Conservation (phyloP, 352 stramenopile species). For the Poterioochromonas sp. region DNA sequence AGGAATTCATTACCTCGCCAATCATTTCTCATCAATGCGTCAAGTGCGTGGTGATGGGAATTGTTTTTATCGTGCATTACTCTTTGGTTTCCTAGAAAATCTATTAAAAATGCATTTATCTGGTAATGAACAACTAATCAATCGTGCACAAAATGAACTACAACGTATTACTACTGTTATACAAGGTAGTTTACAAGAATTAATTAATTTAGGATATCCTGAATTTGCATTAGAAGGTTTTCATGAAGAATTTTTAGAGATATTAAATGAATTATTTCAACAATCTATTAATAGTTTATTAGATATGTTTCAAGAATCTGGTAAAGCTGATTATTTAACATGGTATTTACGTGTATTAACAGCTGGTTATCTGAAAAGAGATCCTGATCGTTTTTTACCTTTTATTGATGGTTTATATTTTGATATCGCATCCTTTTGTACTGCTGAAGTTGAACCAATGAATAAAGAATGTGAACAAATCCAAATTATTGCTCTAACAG, state of each 20-base stretch:
- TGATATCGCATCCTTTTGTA: slow-evolving; percentile 71
- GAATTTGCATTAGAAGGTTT: slow-evolving; percentile 82
- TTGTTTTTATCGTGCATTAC: slow-evolving; percentile 31
- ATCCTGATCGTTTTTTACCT: slow-evolving; percentile 70
- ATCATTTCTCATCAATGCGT: slow-evolving; percentile 9
- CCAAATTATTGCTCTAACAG: slow-evolving; percentile 76
- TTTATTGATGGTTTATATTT: slow-evolving; percentile 72
- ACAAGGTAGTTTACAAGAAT: slow-evolving; percentile 41
- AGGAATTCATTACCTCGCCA: slow-evolving; percentile 25
- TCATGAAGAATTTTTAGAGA: slow-evolving; percentile 74
- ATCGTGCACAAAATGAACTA: neutral
- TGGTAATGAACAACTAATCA: neutral
- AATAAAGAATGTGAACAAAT: slow-evolving; percentile 82
- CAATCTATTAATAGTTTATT: slow-evolving; percentile 41
- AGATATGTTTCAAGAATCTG: slow-evolving; percentile 52
- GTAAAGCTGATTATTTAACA: slow-evolving; percentile 53
- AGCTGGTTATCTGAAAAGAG: slow-evolving; percentile 56
- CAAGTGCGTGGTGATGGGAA: slow-evolving; percentile 37
- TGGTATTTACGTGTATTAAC: slow-evolving; percentile 57
- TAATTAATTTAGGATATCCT: slow-evolving; percentile 71
- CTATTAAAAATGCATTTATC: neutral
- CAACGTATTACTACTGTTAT: neutral
- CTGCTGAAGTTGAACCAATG: slow-evolving; percentile 75
- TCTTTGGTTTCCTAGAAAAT: slow-evolving; percentile 35
- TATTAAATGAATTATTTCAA: slow-evolving; percentile 41